Evolutionary conservation across 2,329 filamentous ascomycete genomes (phyloP), one percentile per base, ranked within the genome.

Genomic region (Venturia nashicola): DNA sequence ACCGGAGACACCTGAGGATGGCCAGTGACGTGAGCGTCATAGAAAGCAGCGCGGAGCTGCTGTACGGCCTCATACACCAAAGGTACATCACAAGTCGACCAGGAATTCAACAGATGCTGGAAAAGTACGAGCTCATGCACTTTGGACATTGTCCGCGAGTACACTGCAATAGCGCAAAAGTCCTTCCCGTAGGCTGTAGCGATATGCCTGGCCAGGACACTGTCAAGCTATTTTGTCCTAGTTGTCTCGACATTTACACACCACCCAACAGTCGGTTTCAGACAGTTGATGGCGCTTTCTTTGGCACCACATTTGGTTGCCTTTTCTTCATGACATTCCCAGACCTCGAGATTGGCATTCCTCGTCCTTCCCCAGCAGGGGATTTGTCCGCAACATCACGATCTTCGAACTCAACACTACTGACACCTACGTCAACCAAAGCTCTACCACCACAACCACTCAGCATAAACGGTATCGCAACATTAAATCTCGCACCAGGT

Each of bases 291-390:
- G 94, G 94, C 62, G 94, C 94, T 59, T 99, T 97, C 79, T 99
- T 99, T 72, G 94, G 94, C 59, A 93, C 94, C 63, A 99, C 94
- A 0, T 99, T 99, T 74, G 92, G 92, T 66, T 91, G 91, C 57
- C 85, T 99, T 65, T 99, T 99, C 79, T 91, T 99, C 74, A 93
- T 99, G 80, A 99, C 93, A 46, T 99, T 97, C 76, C 93, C 94
- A 43, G 94, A 99, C 73, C 89, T 97, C 72, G 91, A 97, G 69
- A 85, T 97, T 65, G 80, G 80, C 59, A 36, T 48, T 14, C 46
- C 51, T 36, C 43, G 34, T 39, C 23, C 60, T 70, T 72, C 46
- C 72, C 74, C 59, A 70, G 72, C 34, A 70, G 75, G 55, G 66
- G 71, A 65, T 61, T 6, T 43, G 20, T 54, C 59, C 11, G 55